These are phyloP conservation scores for Fistulifera pelliculosa DNA, from an alignment of 108 stramenopile species.

Conservation along the genomic window DNA sequence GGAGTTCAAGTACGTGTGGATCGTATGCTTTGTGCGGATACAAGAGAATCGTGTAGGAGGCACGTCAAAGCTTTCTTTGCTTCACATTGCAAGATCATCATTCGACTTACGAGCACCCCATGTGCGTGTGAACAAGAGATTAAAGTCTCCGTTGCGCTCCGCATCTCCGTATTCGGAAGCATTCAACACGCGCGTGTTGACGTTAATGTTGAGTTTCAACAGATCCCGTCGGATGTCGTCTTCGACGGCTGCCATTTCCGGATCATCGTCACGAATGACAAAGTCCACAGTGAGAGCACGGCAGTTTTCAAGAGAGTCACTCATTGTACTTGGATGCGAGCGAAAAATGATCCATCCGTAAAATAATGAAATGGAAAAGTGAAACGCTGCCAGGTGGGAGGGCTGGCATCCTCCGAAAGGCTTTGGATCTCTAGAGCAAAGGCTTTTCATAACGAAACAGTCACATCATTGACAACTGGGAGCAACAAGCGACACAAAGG, in stretches of 20 bases:
- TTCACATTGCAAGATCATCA: too few species aligned
- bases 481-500: too few species aligned
- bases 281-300: conserved; percentile 14
- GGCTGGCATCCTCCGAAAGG: too few species aligned
- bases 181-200: conserved; percentile 25
- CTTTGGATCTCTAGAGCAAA: too few species aligned
- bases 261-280: conserved; percentile 28
- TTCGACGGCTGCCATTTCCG: conserved; percentile 45
- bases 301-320: conserved; percentile 6
- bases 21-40: conserved; percentile 39
- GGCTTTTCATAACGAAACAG: too few species aligned
- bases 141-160: conserved; percentile 35
- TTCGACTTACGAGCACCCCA: conserved; percentile 34
- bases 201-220: conserved; percentile 33
- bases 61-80: too few species aligned
- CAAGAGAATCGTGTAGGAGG: too few species aligned
- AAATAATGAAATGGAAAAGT: too few species aligned
- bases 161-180: conserved; percentile 25
- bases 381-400: too few species aligned
- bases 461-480: too few species aligned
- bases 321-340: too few species aligned
- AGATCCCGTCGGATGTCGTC: conserved; percentile 43
- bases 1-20: conserved; percentile 44
- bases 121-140: conserved; percentile 41
- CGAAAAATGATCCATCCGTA: too few species aligned